Percentiles rank a stretch among this genome's conserved stretches.
These are phyloP conservation scores for Penicillium cosmopolitanum DNA, from an alignment of 495 filamentous ascomycete species.

Conservation along the genomic window DNA sequence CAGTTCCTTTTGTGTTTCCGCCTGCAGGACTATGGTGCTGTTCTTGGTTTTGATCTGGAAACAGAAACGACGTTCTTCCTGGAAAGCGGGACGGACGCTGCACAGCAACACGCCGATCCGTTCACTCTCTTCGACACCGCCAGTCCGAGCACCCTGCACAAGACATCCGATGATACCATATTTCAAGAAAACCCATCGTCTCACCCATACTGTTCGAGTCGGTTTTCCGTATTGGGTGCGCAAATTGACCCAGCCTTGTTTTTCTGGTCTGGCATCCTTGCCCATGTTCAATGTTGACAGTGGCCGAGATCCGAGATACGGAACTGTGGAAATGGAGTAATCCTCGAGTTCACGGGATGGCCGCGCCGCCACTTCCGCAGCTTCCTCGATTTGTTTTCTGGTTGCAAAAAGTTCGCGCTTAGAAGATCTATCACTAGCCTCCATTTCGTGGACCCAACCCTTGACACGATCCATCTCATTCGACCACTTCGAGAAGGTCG, in stretches of 20 bases:
- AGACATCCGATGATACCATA: conserved; percentile 96
- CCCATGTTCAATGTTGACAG: conserved; percentile 57
- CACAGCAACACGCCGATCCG: conserved; percentile 95
- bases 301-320: conserved; percentile 75
- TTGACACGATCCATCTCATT: conserved; percentile 86
- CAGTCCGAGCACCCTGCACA: conserved; percentile 79
- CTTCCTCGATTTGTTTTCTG: conserved; percentile 81
- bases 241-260: conserved; percentile 94
- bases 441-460: conserved; percentile 93
- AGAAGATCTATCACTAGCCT: conserved; percentile 76
- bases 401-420: conserved; percentile 77
- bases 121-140: conserved; percentile 92
- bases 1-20: conserved; percentile 87
- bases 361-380: conserved; percentile 65
- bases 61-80: conserved; percentile 93
- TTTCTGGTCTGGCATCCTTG: conserved; percentile 60
- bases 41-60: conserved; percentile 99
- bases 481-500: conserved; percentile 62
- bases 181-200: conserved; percentile 93
- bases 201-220: conserved; percentile 80
- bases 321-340: conserved; percentile 84
- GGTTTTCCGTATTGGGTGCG: conserved; percentile 85
- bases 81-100: conserved; percentile 84
- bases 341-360: conserved; percentile 93
- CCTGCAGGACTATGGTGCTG: conserved; percentile 83